Conservation (phyloP, 2,329 filamentous ascomycete genomes). For the Macroventuria anomochaeta region DNA sequence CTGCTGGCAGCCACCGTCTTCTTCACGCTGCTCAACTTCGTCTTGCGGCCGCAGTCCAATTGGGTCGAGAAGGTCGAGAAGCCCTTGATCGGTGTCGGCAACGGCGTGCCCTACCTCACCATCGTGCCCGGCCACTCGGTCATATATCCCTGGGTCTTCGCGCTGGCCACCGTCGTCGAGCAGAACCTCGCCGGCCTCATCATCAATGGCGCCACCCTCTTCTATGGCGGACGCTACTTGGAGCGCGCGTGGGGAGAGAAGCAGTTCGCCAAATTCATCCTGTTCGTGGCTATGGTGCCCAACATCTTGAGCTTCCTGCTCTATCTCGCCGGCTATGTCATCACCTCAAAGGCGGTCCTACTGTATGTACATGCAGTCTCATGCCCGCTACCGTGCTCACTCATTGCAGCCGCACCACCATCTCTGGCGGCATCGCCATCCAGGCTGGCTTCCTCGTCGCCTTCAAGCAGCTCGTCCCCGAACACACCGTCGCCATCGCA, state of each 20-base stretch:
- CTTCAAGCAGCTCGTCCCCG: constrained; percentile 96
- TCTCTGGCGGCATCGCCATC: constrained; percentile 86
- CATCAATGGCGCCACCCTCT: constrained; percentile 78
- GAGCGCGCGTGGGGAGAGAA: constrained; percentile 93
- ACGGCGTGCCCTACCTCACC: constrained; percentile 83
- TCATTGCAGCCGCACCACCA: constrained; percentile 75
- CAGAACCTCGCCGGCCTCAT: constrained; percentile 87
- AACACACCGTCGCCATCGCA: constrained; percentile 95
- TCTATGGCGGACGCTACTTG: constrained; percentile 91
- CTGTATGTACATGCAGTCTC: constrained; percentile 62
- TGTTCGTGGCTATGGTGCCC: constrained; percentile 77
- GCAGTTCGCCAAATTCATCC: constrained; percentile 89
- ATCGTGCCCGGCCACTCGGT: constrained; percentile 84
- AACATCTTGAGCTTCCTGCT: constrained; percentile 77
- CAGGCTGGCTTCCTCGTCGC: constrained; percentile 95
- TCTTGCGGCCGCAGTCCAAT: constrained; percentile 64
- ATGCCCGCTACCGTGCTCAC: neutral
- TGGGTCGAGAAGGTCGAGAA: constrained; percentile 55
- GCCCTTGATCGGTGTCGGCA: constrained; percentile 55
- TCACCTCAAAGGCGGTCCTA: constrained; percentile 71
- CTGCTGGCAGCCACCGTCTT: constrained; percentile 76
- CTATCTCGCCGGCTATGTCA: constrained; percentile 74
- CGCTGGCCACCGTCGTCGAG: constrained; percentile 87
- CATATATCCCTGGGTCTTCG: constrained; percentile 90
- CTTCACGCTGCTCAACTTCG: constrained; percentile 82